Evolutionary conservation across 1,284 basidiomycete genomes (phyloP), one percentile per base, ranked within the genome.

Genomic region (Trametes pubescens): DNA sequence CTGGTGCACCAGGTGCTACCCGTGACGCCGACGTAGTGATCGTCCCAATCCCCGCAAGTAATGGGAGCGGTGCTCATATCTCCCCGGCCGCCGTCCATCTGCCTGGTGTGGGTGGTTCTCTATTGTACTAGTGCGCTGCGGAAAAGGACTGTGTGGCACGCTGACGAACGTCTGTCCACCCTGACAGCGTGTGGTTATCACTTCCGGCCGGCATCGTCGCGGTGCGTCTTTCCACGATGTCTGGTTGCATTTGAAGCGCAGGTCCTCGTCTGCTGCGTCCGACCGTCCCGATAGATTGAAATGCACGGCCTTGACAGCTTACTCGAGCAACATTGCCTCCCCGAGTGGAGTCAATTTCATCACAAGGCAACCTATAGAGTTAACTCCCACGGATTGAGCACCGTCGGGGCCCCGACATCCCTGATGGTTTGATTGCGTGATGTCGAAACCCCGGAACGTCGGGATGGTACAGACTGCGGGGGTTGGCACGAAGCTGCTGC

Each of bases 341-440:
- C 13, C 44, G 9, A 47, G 44, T 26, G 32, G 32, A n/a, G 34
- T n/a, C n/a, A 32, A 51, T 35, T 14, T 10, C 49, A 18, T 24
- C 37, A 18, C 14, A 29, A 37, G 18, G 32, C 56, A 10, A 9
- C 24, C 21, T 52, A 44, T 26, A 24, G 29, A 29, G 16, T 34
- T 6, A n/a, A 5, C 47, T 56, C 60, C 37, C 60, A 61, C 60
- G 60, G 47, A 34, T 34, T 59, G 51, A 62, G 56, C 61, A 67
- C 44, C 59, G 46, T 59, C 66, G 67, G 67, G 61, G 56, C 35
- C 56, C 67, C 67, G 67, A 43, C 40, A 43, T 62, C 57, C 67
- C 67, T 68, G 67, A 68, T 65, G 61, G 26, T n/a, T 29, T 55
- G 59, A 56, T 64, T 51, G 55, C 54, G 37, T 55, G 57, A 58